These are phyloP conservation scores for Wickerhamiella hasegawae DNA, from an alignment of 805 yeast species.

Conservation along the genomic window DNA sequence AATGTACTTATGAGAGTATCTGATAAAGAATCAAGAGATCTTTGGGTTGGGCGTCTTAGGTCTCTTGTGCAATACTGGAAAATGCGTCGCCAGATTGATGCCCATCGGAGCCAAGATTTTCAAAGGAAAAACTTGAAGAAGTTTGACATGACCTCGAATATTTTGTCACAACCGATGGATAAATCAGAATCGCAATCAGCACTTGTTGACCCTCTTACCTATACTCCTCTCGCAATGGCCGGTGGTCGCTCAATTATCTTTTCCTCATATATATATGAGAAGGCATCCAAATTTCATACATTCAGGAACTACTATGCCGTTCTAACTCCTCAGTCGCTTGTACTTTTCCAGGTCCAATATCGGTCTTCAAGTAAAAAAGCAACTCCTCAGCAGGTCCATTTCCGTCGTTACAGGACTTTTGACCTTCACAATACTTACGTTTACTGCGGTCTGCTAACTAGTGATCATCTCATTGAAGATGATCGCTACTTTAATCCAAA, in stretches of 20 bases:
- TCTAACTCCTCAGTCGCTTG: constrained; percentile 52
- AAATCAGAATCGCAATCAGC: constrained; percentile 30
- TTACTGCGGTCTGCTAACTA: constrained; percentile 53
- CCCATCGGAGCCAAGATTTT: constrained; percentile 8
- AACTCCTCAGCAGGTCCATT: constrained; percentile 32
- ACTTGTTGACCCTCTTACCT: constrained; percentile 34
- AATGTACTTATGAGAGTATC: constrained; percentile 5
- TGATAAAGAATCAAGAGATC: constrained; percentile 26
- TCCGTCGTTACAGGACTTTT: constrained; percentile 38
- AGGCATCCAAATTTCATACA: constrained; percentile 49
- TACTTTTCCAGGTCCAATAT: constrained; percentile 36
- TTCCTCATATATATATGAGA: constrained; percentile 55
- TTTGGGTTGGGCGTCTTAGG: constrained; percentile 46
- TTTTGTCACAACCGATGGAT: constrained; percentile 24
- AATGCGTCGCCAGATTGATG: constrained; percentile 27
- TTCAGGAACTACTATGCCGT: constrained; percentile 48
- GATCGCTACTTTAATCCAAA: constrained; percentile 30
- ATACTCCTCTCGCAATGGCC: constrained; percentile 41
- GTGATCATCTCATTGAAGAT: constrained; percentile 35
- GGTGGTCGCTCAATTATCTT: constrained; percentile 42
- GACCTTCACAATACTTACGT: constrained; percentile 56
- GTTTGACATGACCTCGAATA: constrained; percentile 7
- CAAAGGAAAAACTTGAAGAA: neutral
- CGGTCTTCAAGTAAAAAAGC: constrained; percentile 26
- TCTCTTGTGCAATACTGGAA: constrained; percentile 45